Conservation (phyloP, 2,329 filamentous ascomycete species). For the Fusarium gaditjirri region DNA sequence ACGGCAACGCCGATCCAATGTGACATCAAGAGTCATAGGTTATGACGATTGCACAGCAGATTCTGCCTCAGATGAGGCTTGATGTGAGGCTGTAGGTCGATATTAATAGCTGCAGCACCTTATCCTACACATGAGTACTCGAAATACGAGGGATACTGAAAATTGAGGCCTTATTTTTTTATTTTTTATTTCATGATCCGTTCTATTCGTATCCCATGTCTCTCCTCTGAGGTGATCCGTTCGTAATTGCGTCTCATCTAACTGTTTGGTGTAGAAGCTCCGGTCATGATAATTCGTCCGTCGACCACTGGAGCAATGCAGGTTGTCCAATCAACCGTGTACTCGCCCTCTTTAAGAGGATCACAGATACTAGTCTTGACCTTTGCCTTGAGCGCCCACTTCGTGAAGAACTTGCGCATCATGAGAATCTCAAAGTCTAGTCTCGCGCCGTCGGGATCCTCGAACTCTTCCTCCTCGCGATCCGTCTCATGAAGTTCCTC, state of each 20-base stretch:
- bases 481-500: conserved; percentile 46
- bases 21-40: not conserved
- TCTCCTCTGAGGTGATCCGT: not conserved
- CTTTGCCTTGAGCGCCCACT: conserved; percentile 77
- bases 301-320: conserved; percentile 83
- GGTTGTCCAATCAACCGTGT: conserved; percentile 79
- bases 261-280: conserved; percentile 22
- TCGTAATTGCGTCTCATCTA: not conserved
- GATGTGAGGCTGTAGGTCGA: not conserved
- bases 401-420: conserved; percentile 74
- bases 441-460: conserved; percentile 52
- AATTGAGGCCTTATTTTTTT: conserved; percentile 3
- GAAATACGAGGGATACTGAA: not conserved
- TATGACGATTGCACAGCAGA: not conserved
- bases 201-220: not conserved
- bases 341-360: conserved; percentile 67
- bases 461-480: conserved; percentile 43
- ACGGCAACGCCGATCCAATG: conserved; percentile 3
- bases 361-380: conserved; percentile 65
- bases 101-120: not conserved
- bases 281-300: conserved; percentile 72
- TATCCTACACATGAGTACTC: not conserved
- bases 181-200: not conserved
- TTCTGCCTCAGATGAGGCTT: not conserved
- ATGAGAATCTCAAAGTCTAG: conserved; percentile 69